Base-by-base conservation (phyloP, 352 stramenopile species). In the Globisporangium radiosum region DNA sequence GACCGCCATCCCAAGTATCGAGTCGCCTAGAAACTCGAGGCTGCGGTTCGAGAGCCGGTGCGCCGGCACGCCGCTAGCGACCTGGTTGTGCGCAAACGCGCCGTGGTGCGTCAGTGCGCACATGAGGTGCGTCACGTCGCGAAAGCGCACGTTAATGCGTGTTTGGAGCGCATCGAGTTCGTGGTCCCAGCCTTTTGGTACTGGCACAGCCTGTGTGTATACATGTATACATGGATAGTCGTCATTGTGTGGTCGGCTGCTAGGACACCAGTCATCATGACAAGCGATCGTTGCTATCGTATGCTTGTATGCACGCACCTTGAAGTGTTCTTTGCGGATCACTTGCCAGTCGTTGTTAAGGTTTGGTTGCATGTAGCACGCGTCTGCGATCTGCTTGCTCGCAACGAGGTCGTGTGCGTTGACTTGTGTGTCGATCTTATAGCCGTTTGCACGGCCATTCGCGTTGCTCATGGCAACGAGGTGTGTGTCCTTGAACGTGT, bases 21-120 rank as follows among this genome's bases (percentile, higher is more conserved):
- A 89, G 66, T 94, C 85, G 37, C 85, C 85, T 1, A 94, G 69
- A 57, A 90, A 92, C 64, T 94, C 85, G 17, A 94, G 66, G 65
- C 79, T 90, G 38, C 85, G 81, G 60, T 94, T 94, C 49, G 85
- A 88, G 10, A 90, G 62, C 14, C 85, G 82, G 40, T 88, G 72
- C 4, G 76, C 68, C 1, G 73, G 71, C 6, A 90, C 66, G 10
- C 68, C 60, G 1, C 63, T 38, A 0, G 70, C 68, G 37, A 92
- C 61, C 7, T 71, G 58, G 54, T 72, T 63, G 44, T 71, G 66
- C 6, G 66, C 63, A n/a, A 92, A 67, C 38, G 71, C 75, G n/a
- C 85, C 83, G 52, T 90, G 82, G 54, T 94, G 85, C 7, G 78
- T 87, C 40, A 92, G 58, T 54, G 85, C 82, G 52, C 79, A 87